Base-by-base conservation (phyloP, 257 asterid genomes). In the Lycium barbarum region DNA sequence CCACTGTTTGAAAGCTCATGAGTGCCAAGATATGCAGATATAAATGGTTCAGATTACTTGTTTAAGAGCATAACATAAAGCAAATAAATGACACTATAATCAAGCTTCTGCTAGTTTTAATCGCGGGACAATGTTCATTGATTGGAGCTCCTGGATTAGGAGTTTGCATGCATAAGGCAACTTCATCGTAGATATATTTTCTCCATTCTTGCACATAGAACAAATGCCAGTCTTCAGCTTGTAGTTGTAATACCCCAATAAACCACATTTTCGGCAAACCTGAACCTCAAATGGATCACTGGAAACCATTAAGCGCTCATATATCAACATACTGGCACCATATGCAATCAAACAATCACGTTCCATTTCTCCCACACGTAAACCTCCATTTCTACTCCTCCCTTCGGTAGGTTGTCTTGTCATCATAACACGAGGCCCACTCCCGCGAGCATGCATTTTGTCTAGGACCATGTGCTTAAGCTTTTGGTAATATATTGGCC, bases 101-200 rank as follows among this genome's bases (percentile, higher is more conserved):
- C 87, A 88, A 40, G 91, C 91, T 58, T 87, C 89, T 0, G 89
- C 85, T 38, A 90, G 83, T 84, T 87, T 88, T 70, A 90, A 81
- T 38, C 91, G 90, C 13, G 92, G 91, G 53, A 88, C 89, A 5
- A 90, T 86, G 18, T 90, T 90, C 91, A 90, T 88, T 18, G 92
- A 88, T 83, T 90, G 92, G 49, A 90, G 92, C 80, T 90, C 92
- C 89, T 97, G 99, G 90, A 97, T 33, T 85, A 97, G 88, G 88
- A 97, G 97, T 90, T 97, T 97, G 98, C 99, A 97, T 8, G 99
- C 99, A 86, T 97, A 97, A n/a, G 99, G 99, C 85, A 97, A 86
- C 83, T 97, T 97, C 99, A 97, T 92, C 72, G 98, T 92, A 62
- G 98, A 93, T 72, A 96, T 90, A 85, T 94, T 94, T 45, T 95